Conservation (phyloP, 176 grass and related monocot genomes). For the Hordeum vulgare region MorexV3_pseudomolecules_assembly NC_058520.1:584521406-584521905, state of each 20-base stretch:
- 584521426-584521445: conserved; percentile 40
- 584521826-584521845: neutral
- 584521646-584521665: neutral
- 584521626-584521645: neutral
- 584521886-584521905: conserved; percentile 15
- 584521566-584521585: neutral
- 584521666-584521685: neutral
- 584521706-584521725: neutral
- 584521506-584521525: neutral
- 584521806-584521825: neutral
- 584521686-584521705: neutral
- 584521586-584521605: neutral
- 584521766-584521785: neutral
- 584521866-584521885: conserved; percentile 13
- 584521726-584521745: neutral
- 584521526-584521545: neutral
- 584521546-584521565: no score
- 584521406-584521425: neutral
- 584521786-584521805: neutral
- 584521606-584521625: neutral
- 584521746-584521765: conserved; percentile 6
- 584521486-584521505: neutral
- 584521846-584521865: neutral
- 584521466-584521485: neutral
- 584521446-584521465: conserved; percentile 6